Evolutionary conservation across 2,329 filamentous ascomycete genomes (phyloP), one percentile per base, ranked within the genome.

Genomic region (Zymoseptoria tritici): DNA sequence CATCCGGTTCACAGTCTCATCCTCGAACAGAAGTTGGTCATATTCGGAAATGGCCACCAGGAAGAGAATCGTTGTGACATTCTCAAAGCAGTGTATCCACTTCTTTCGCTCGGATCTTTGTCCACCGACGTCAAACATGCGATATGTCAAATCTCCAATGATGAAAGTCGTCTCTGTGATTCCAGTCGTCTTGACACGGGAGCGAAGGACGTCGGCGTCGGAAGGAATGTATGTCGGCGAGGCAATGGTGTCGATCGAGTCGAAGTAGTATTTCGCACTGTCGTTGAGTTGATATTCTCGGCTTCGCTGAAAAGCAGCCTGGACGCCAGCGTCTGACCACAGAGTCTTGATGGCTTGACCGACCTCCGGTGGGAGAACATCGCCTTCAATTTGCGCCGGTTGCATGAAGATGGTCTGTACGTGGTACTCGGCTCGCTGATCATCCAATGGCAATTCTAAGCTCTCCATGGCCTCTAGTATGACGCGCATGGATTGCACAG

Each of bases 391-490:
- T 80, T 97, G 92, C 64, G 91, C 89, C 55, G 92, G 92, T 76
- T 97, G 92, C 90, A 96, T 96, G 83, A 97, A 97, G 76, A 97
- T 95, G 72, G 92, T 96, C 81, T 97, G 91, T 59, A 97, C 92
- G 75, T 97, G 92, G 79, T 96, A 96, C 78, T 97, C 92, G 81
- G 93, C 91, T 71, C 90, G 87, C 75, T 90, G 89, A 74, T 96
- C 91, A 75, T 94, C 90, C 57, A 97, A 85, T 22, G 92, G 92
- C 21, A 97, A 82, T 76, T 87, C 84, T 54, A 87, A 77, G 62
- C 83, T 85, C 72, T 87, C 84, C 81, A 87, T 87, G 24, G 85
- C 85, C 73, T 87, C 85, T 64, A 87, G 77, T 64, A 87, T 87
- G 68, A 87, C 85, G 69, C 85, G 84, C 84, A 87, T 87, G 55